Conservation (phyloP, 345 rosid species). For the Lepidium didymum region DNA sequence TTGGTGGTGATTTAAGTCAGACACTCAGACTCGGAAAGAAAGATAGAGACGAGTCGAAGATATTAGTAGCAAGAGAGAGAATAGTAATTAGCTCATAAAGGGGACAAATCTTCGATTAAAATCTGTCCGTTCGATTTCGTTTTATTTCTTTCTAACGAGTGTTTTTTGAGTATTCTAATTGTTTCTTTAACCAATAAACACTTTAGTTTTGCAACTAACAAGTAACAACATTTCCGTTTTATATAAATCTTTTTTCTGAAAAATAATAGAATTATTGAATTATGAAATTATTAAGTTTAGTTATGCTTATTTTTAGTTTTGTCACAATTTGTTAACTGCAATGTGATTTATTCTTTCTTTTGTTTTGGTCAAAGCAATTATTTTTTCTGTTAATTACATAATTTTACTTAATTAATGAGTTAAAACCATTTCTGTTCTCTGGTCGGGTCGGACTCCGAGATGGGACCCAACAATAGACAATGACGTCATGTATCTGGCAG, state of each 20-base stretch:
- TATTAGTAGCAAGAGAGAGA: neutral
- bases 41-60: neutral
- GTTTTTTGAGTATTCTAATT: neutral
- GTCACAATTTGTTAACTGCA: no score
- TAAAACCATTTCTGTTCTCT: neutral
- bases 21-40: neutral
- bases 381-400: no score
- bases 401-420: neutral
- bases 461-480: neutral
- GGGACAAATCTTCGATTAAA: constrained; percentile 9
- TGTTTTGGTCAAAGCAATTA: no score
- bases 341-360: no score
- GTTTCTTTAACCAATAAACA: neutral
- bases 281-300: no score
- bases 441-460: no score
- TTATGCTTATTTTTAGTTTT: no score
- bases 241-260: no score
- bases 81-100: constrained; percentile 9
- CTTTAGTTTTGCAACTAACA: neutral
- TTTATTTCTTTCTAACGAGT: constrained; percentile 20
- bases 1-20: neutral
- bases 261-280: no score
- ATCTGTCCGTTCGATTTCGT: constrained; percentile 4
- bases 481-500: neutral
- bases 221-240: neutral